Percentiles rank a stretch among this genome's conserved stretches.
phyloP scores from a whole-genome alignment of 2,329 filamentous ascomycete genomes.

The Trichophyton simii region DNA sequence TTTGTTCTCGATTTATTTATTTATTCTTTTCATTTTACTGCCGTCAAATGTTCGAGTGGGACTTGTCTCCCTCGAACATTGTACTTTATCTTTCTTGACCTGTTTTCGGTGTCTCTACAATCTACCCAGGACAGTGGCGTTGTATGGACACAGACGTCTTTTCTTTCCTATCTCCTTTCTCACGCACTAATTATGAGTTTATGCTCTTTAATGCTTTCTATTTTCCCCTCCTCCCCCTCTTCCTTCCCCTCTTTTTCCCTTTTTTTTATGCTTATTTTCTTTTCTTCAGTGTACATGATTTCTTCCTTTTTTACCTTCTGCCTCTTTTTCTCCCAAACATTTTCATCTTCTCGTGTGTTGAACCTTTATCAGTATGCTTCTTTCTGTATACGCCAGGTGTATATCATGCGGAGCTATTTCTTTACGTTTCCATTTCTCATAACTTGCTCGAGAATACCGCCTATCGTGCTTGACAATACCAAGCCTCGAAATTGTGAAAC shows the following conservation, averaged over 20 bases:
- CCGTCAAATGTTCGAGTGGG: slow-evolving; percentile 1
- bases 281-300: not conserved
- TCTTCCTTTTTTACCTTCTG: not conserved
- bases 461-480: not conserved
- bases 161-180: not conserved
- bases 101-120: not conserved
- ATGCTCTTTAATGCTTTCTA: not conserved
- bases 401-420: not conserved
- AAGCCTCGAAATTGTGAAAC: not conserved
- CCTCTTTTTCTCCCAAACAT: not conserved
- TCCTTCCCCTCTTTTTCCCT: not conserved
- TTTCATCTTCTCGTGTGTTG: not conserved
- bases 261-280: not conserved
- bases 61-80: slow-evolving; percentile 2
- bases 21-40: not conserved
- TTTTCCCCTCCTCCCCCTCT: not conserved
- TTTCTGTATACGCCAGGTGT: not conserved
- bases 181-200: not conserved
- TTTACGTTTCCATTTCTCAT: not conserved
- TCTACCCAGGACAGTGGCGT: not conserved
- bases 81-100: not conserved
- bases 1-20: not conserved
- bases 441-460: not conserved
- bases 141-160: not conserved
- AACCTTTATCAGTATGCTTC: not conserved